Evolutionary conservation across 495 filamentous ascomycete species (phyloP).

Genomic region (Tricharina praecox): DNA sequence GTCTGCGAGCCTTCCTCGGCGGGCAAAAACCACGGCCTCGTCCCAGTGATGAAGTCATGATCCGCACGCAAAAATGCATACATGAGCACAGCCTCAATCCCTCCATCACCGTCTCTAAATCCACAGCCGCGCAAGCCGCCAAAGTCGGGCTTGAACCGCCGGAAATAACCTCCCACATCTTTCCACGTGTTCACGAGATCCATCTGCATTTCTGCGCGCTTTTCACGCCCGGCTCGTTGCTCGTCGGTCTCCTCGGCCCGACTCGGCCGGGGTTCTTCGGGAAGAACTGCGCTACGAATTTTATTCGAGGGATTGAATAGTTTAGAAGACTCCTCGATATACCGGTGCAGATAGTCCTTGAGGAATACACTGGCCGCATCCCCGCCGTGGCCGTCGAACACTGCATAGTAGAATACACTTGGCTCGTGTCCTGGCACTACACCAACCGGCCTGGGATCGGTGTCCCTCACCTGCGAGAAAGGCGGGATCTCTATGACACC

Average conservation of each 20-base stretch:
- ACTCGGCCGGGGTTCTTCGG: too few relatives aligned
- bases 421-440: conserved; percentile 1
- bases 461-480: conserved; percentile 41
- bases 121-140: conserved; percentile 23
- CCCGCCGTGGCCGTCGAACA: conserved; percentile 94
- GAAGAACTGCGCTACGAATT: too few relatives aligned
- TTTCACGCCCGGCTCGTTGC: conserved; percentile 26
- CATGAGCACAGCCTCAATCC: conserved; percentile 35
- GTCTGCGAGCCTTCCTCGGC: conserved; percentile 27
- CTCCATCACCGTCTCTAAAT: conserved; percentile 11
- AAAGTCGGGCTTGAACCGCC: conserved; percentile 66
- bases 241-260: conserved; percentile 29
- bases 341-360: conserved; percentile 66
- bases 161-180: conserved; percentile 83
- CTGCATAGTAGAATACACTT: conserved; percentile 76
- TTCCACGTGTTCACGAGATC: conserved; percentile 62
- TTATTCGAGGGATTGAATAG: conserved; percentile 44
- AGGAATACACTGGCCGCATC: conserved; percentile 75
- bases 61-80: conserved; percentile 89
- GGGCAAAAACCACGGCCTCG: conserved; percentile 17
- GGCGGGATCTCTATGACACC: conserved; percentile 83
- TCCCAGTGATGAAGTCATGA: conserved; percentile 62
- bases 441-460: neutral
- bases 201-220: conserved; percentile 37
- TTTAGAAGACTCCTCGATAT: conserved; percentile 62